Conservation (phyloP, 768 basidiomycete genomes). For the Baorangia bicolor region DNA sequence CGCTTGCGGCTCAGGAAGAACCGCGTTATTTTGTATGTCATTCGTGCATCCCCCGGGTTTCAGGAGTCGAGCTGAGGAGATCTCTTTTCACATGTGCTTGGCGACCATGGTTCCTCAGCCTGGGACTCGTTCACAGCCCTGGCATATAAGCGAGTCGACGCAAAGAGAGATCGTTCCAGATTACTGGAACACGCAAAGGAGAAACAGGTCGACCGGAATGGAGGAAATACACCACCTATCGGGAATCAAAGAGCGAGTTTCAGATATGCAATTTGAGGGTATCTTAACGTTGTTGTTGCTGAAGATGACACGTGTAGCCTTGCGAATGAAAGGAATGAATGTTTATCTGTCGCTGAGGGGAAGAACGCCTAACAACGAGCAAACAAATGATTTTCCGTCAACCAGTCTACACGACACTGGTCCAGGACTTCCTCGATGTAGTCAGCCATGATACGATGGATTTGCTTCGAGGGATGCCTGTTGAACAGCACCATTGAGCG, state of each 20-base stretch:
- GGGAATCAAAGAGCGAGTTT: background rate
- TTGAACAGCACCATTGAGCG: background rate
- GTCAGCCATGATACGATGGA: background rate
- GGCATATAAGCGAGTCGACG: background rate
- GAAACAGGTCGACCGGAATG: background rate
- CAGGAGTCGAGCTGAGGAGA: no score
- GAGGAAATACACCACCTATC: background rate
- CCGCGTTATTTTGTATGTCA: no score
- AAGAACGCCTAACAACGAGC: background rate
- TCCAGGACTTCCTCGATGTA: background rate
- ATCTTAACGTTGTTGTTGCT: background rate
- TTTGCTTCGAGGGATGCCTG: background rate
- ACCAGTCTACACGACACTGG: background rate
- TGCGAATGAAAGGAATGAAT: no score
- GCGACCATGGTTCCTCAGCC: background rate
- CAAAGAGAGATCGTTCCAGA: background rate
- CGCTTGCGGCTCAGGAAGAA: no score
- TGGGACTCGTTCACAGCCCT: background rate
- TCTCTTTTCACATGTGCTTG: no score
- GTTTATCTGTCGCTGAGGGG: background rate
- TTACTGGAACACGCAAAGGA: background rate
- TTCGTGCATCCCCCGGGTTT: no score
- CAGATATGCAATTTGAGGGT: background rate
- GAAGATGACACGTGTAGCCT: background rate
- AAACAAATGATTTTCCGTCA: background rate